phyloP scores from a whole-genome alignment of 208 protist genomes.

The Balamuthia mandrillaris region DNA sequence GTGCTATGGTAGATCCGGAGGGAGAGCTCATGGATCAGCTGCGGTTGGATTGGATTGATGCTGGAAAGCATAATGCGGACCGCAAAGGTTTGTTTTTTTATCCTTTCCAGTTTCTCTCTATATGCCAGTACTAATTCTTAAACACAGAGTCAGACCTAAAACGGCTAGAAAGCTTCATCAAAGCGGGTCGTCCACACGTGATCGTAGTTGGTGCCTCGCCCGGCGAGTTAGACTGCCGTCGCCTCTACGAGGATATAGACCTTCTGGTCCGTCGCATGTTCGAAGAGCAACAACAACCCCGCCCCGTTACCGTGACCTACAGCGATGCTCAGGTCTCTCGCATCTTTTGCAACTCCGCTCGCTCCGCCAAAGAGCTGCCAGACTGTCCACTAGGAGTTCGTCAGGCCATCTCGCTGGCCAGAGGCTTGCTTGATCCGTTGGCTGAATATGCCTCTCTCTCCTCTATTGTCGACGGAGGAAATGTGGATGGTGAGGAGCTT shows the following conservation, averaged over 20 bases:
- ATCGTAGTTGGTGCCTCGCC: neutral
- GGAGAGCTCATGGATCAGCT: too few species aligned
- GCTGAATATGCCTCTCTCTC: conserved; percentile 48
- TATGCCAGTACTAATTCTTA: too few species aligned
- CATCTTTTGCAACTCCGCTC: neutral
- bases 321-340: neutral
- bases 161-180: neutral
- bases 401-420: conserved; percentile 48
- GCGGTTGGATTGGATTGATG: too few species aligned
- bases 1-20: too few species aligned
- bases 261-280: too few species aligned
- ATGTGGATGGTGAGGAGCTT: neutral
- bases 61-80: neutral
- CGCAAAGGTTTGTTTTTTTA: too few species aligned
- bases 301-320: conserved; percentile 10
- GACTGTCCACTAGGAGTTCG: too few species aligned
- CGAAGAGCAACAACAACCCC: neutral
- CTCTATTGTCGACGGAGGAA: too few species aligned
- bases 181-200: neutral
- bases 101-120: too few species aligned
- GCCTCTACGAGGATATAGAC: neutral
- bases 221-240: neutral
- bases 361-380: conserved; percentile 38
- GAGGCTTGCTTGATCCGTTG: conserved; percentile 57
- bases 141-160: conserved; percentile 4